phyloP scores from a whole-genome alignment of 306 rosid species.

The Cucumis cinereus region DNA sequence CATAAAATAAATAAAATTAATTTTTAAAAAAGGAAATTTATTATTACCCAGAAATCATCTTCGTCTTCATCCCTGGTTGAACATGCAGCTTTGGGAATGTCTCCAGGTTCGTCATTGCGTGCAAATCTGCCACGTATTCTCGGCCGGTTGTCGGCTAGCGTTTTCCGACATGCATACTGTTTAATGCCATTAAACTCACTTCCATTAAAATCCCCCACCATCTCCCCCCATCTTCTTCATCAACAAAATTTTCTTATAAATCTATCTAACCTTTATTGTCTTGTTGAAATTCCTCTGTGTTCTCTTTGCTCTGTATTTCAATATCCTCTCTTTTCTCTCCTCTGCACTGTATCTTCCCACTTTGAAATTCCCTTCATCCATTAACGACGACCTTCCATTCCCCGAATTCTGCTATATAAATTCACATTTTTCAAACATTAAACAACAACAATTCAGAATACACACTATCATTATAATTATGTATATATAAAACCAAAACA shows the following conservation, averaged over 20 bases:
- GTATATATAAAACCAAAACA: too few species aligned
- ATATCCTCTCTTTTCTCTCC: constrained; percentile 76
- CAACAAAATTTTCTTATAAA: too few species aligned
- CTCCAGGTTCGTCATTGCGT: constrained; percentile 61
- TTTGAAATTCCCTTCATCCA: constrained; percentile 53
- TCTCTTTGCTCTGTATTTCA: constrained; percentile 86
- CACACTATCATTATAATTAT: too few species aligned
- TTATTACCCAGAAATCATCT: constrained; percentile 64
- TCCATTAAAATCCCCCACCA: neutral
- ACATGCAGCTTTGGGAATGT: constrained; percentile 43
- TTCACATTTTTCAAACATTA: too few species aligned
- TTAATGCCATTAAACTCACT: neutral
- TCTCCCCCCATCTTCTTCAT: neutral
- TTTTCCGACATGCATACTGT: constrained; percentile 94
- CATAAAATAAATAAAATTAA: too few species aligned
- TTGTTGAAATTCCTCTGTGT: constrained; percentile 87
- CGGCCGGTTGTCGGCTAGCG: constrained; percentile 89
- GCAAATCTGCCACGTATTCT: constrained; percentile 96
- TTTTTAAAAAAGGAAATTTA: too few species aligned
- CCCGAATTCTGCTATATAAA: constrained; percentile 24
- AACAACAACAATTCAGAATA: too few species aligned
- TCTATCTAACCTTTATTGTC: constrained; percentile 63
- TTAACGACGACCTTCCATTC: constrained; percentile 10
- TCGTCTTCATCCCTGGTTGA: constrained; percentile 56
- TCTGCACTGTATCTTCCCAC: constrained; percentile 71